Evolutionary conservation across 495 filamentous ascomycete genomes (phyloP), one percentile per base, ranked within the genome.

Genomic region (Penicillium verhagenii): DNA sequence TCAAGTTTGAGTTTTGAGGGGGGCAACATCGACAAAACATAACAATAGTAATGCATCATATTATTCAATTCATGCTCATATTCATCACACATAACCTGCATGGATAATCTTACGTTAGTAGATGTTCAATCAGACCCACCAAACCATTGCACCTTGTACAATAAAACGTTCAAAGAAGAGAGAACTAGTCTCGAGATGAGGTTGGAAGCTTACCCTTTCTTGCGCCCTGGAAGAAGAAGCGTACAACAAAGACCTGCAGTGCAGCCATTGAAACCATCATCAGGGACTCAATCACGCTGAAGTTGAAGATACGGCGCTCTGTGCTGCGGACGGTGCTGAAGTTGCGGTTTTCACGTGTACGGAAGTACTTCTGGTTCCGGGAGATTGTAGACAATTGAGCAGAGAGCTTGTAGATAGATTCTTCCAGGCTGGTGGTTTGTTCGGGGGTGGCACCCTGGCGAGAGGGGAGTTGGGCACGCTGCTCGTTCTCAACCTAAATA

Each of bases 291-390:
- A 97, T 87, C 43, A 99, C 78, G 64, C 90, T 96, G 74, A 99
- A 97, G 70, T 97, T 97, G 74, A 96, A 93, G 60, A 99, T 97
- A 40, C 95, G 80, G 58, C 80, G 82, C 78, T 99, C 95, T 25
- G 95, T 99, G 72, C 91, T 96, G 68, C 91, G 81, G 50, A 99
- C 95, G 5, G 95, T 99, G 73, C 90, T 96, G 75, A 97, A 96
- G 71, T 99, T 99, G 43, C 95, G 84, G 79, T 99, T 97, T 79
- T 99, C 95, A 57, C 95, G 85, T 2, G 95, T 99, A 28, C 95
- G 89, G 86, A 99, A 99, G 76, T 97, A 97, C 69, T 97, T 97
- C 69, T 99, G 95, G 77, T 96, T 96, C 44, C 95, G 86, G 16
- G 90, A 90, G 67, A 99, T 93, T 50, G 93, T 97, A n/a, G 91